A percentile compares a stretch with the other conserved stretches of the same genome.
phyloP scores from a whole-genome alignment of 257 asterid genomes.

The Echites panduratus region DNA sequence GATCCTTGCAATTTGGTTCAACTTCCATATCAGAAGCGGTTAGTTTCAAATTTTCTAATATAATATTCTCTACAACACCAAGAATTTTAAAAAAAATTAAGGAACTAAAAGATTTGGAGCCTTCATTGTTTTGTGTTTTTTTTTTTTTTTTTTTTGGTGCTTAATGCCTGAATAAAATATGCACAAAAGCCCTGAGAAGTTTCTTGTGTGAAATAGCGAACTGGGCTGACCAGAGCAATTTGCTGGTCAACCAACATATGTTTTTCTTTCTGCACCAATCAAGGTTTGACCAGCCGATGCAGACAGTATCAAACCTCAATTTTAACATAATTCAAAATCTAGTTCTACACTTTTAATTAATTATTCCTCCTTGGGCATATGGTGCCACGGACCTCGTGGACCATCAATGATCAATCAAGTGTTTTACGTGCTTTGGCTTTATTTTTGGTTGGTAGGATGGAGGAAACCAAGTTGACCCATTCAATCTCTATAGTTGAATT shows the following conservation, averaged over 20 bases:
- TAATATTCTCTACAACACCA: too few relatives aligned
- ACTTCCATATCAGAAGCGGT: background rate
- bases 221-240: background rate
- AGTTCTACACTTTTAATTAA: too few relatives aligned
- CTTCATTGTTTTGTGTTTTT: too few relatives aligned
- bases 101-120: too few relatives aligned
- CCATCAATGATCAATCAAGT: background rate
- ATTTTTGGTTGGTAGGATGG: background rate
- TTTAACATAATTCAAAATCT: background rate
- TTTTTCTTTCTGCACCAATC: too few relatives aligned
- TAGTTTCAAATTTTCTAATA: too few relatives aligned
- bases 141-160: too few relatives aligned
- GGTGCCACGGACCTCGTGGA: background rate
- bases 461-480: background rate
- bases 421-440: background rate
- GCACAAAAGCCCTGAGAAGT: background rate
- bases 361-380: too few relatives aligned
- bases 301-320: background rate
- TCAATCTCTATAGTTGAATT: too few relatives aligned
- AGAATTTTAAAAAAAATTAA: too few relatives aligned
- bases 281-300: background rate
- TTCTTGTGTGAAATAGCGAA: background rate
- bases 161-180: too few relatives aligned
- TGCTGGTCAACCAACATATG: background rate
- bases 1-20: conserved; percentile 1